Percentiles rank a stretch among this genome's conserved stretches.
Conservation (phyloP, 768 basidiomycete genomes). For the Gautieria morchelliformis region DNA sequence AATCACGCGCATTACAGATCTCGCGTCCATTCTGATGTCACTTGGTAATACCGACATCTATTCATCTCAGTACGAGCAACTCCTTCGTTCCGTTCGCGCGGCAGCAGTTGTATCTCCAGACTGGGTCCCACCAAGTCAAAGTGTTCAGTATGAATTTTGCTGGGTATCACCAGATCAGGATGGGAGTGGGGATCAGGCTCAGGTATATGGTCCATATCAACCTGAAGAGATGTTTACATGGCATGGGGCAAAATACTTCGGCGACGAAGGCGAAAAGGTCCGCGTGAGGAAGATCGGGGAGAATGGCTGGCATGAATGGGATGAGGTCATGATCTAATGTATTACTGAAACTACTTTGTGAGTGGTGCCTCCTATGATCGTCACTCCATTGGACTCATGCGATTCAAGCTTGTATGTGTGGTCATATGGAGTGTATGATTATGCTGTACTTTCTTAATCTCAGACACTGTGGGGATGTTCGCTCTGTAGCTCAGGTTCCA, state of each 20-base stretch:
- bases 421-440: background rate
- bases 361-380: background rate
- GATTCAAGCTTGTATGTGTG: no score
- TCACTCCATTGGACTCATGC: no score
- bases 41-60: slow-evolving; percentile 83
- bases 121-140: slow-evolving; percentile 53
- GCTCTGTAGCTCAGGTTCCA: no score
- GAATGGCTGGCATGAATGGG: slow-evolving; percentile 64
- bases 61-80: slow-evolving; percentile 75
- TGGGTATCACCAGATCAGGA: slow-evolving; percentile 53
- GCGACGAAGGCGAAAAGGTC: slow-evolving; percentile 66
- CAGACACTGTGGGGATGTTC: background rate
- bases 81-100: slow-evolving; percentile 65
- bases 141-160: slow-evolving; percentile 56
- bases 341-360: background rate
- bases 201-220: slow-evolving; percentile 66
- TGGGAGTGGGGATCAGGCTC: slow-evolving; percentile 23
- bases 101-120: slow-evolving; percentile 56
- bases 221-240: slow-evolving; percentile 75
- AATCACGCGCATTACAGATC: slow-evolving; percentile 74
- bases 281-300: slow-evolving; percentile 56
- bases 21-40: slow-evolving; percentile 82
- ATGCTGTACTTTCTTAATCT: background rate
- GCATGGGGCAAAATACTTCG: slow-evolving; percentile 78
- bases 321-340: slow-evolving; percentile 42